These are phyloP conservation scores for Colletotrichum scovillei DNA, from an alignment of 2,329 filamentous ascomycete species.

Conservation along the genomic window DNA sequence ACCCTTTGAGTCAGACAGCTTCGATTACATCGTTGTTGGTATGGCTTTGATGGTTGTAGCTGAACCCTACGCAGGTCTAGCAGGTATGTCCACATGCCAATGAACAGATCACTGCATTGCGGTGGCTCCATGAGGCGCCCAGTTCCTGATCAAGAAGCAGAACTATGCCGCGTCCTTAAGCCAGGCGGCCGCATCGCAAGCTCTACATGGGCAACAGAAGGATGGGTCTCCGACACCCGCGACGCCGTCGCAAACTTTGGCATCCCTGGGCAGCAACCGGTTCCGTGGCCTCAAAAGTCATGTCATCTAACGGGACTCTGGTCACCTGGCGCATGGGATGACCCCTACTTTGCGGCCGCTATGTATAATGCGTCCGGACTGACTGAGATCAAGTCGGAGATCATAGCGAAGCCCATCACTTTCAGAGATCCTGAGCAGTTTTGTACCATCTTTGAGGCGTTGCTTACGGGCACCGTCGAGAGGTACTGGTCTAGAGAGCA, in stretches of 20 bases:
- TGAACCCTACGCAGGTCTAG: constrained; percentile 4
- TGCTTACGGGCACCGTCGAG: not conserved
- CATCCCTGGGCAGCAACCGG: constrained; percentile 1
- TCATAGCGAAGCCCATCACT: not conserved
- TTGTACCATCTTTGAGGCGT: not conserved
- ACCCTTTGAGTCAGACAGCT: constrained; percentile 6
- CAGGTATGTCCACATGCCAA: not conserved
- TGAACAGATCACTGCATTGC: too few species aligned
- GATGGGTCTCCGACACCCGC: constrained; percentile 1
- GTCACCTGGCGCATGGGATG: constrained; percentile 18
- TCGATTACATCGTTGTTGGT: constrained; percentile 6
- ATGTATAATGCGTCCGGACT: constrained; percentile 15
- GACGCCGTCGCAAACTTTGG: constrained; percentile 7
- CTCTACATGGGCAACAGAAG: constrained; percentile 14
- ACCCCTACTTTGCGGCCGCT: not conserved
- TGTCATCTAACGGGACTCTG: not conserved
- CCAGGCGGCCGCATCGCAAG: constrained; percentile 1
- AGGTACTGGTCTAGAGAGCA: constrained; percentile 12
- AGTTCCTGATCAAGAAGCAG: too few species aligned
- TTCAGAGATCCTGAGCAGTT: constrained; percentile 4
- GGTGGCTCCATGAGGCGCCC: too few species aligned
- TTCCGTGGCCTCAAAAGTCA: constrained; percentile 17
- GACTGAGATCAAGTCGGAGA: not conserved
- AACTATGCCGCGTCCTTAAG: constrained; percentile 6
- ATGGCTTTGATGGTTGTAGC: constrained; percentile 14